A percentile compares a stretch with the other conserved stretches of the same genome.
Conservation (phyloP, 2,329 filamentous ascomycete species). For the Ophiobolus disseminans region DNA sequence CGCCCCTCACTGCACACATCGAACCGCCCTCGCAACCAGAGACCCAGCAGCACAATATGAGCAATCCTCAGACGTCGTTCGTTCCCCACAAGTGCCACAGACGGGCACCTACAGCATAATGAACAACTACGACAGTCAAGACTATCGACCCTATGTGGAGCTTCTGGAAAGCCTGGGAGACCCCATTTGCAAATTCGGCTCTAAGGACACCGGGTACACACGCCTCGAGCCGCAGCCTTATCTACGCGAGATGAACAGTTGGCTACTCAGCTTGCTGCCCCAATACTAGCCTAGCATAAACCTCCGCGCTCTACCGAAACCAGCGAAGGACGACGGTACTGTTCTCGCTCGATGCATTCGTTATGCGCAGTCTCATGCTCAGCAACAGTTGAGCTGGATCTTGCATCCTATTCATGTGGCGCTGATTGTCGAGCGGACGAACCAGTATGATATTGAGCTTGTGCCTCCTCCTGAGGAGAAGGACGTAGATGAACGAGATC, state of each 20-base stretch:
- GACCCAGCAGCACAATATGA: neutral
- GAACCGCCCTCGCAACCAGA: too few species aligned
- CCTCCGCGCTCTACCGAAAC: neutral
- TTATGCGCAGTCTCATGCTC: slow-evolving; percentile 7
- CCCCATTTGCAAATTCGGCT: neutral
- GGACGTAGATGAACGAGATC: too few species aligned
- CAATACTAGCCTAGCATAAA: too few species aligned
- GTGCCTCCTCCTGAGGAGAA: too few species aligned
- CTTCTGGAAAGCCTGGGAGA: neutral
- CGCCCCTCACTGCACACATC: too few species aligned
- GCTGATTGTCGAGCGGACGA: slow-evolving; percentile 9
- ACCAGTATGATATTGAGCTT: slow-evolving; percentile 3
- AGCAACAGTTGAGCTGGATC: slow-evolving; percentile 3
- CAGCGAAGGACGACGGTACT: neutral
- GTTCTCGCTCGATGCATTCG: slow-evolving; percentile 11
- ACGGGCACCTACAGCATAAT: neutral
- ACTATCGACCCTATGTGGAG: neutral
- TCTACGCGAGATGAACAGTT: neutral
- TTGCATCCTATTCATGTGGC: slow-evolving; percentile 5
- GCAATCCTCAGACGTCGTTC: neutral
- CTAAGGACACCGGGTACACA: too few species aligned
- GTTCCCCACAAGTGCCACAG: neutral
- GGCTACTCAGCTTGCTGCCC: neutral
- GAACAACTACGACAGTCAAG: neutral
- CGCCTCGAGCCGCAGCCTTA: too few species aligned